These are phyloP conservation scores for Ceratonia siliqua DNA, from an alignment of 306 rosid species.

Conservation along the genomic window DNA sequence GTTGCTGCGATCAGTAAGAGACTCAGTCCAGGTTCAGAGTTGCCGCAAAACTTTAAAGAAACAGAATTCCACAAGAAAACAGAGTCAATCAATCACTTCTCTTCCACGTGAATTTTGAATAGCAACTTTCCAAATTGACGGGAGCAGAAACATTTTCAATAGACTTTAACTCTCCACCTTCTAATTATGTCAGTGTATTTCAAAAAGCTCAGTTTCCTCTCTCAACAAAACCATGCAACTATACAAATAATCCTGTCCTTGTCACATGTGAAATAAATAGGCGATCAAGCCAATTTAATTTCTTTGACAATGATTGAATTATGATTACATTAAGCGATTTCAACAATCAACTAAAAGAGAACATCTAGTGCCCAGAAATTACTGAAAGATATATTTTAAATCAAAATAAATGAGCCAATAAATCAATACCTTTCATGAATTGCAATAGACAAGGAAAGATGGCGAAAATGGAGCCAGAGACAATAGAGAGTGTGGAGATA, in stretches of 20 bases:
- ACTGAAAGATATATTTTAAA: background rate
- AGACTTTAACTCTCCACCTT: background rate
- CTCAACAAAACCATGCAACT: slow-evolving; percentile 17
- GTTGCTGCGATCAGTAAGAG: slow-evolving; percentile 19
- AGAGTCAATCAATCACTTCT: slow-evolving; percentile 5
- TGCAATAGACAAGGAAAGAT: background rate
- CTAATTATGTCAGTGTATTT: background rate
- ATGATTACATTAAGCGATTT: slow-evolving; percentile 8
- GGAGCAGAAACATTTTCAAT: slow-evolving; percentile 3
- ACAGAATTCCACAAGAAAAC: slow-evolving; percentile 11
- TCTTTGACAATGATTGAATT: background rate
- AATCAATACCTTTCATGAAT: slow-evolving; percentile 23
- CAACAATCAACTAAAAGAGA: background rate
- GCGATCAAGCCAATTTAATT: background rate
- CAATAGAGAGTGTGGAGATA: background rate
- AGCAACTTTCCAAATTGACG: background rate
- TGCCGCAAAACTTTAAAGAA: slow-evolving; percentile 15
- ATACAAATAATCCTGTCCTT: background rate
- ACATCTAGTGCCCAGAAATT: background rate
- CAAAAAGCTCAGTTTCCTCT: slow-evolving; percentile 24
- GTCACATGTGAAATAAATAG: background rate
- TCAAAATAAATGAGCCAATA: slow-evolving; percentile 5
- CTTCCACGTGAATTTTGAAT: background rate
- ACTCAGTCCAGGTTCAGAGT: slow-evolving; percentile 19
- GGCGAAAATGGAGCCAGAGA: background rate